These are phyloP conservation scores for Fusarium udum DNA, from an alignment of 2,329 filamentous ascomycete species.

Conservation along the genomic window DNA sequence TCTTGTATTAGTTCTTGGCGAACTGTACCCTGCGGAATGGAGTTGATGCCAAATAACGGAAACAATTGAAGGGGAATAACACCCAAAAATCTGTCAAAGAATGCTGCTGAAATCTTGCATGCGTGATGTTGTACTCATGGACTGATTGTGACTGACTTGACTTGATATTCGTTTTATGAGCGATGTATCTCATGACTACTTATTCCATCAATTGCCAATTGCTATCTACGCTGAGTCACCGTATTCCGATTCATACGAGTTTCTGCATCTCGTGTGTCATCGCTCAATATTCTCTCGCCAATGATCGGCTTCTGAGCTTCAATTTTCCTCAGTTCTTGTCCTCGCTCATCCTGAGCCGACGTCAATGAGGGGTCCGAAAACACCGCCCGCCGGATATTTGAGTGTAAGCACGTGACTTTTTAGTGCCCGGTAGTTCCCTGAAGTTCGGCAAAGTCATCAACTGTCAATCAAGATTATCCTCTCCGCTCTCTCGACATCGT, in stretches of 20 bases:
- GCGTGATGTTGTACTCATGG: neutral
- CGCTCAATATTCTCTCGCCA: neutral
- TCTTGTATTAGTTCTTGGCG: conserved; percentile 46
- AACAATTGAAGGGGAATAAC: conserved; percentile 41
- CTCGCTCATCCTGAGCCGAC: neutral
- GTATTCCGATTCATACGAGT: neutral
- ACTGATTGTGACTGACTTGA: neutral
- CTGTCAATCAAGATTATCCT: conserved; percentile 58
- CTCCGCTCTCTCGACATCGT: conserved; percentile 58
- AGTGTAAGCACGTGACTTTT: conserved; percentile 47
- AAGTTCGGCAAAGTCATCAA: conserved; percentile 59
- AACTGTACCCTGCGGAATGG: conserved; percentile 39
- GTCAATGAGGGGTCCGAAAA: conserved; percentile 40
- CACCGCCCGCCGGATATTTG: conserved; percentile 22
- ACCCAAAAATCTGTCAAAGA: conserved; percentile 31
- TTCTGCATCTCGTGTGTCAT: neutral
- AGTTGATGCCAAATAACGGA: conserved; percentile 44
- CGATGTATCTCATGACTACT: neutral
- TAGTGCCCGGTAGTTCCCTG: conserved; percentile 46
- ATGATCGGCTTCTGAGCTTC: neutral
- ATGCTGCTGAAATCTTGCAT: neutral
- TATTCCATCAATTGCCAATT: neutral
- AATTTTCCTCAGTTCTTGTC: neutral
- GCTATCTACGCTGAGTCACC: neutral
- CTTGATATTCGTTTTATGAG: neutral